A percentile compares a stretch with the other conserved stretches of the same genome.
Conservation (phyloP, 768 basidiomycete species). For the Termitomyces sp. region DNA sequence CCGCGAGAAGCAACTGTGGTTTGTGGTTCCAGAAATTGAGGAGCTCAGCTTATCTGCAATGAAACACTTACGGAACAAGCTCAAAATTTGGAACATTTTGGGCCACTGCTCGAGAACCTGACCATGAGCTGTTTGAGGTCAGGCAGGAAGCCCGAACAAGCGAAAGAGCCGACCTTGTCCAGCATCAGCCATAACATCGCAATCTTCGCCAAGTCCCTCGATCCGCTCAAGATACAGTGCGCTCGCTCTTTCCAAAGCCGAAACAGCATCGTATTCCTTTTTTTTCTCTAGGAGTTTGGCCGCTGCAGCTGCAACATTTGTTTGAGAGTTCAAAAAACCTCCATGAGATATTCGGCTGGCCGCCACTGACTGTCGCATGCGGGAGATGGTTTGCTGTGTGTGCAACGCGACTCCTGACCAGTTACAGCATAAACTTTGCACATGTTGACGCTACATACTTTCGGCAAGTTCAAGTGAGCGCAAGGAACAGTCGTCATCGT, state of each 20-base stretch:
- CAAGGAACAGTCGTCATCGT: not conserved
- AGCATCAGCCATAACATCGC: slow-evolving; percentile 74
- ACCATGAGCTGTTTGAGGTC: slow-evolving; percentile 52
- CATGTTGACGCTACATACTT: slow-evolving; percentile 1
- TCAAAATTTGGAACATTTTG: slow-evolving; percentile 76
- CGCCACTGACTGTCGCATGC: slow-evolving; percentile 56
- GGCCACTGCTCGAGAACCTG: slow-evolving; percentile 80
- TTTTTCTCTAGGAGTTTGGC: slow-evolving; percentile 72
- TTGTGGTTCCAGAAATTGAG: slow-evolving; percentile 18
- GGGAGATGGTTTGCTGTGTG: too few species aligned
- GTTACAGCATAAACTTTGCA: slow-evolving; percentile 10
- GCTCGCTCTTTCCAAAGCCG: slow-evolving; percentile 65
- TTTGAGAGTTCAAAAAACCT: slow-evolving; percentile 30
- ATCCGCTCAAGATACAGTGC: slow-evolving; percentile 63
- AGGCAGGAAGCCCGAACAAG: not conserved
- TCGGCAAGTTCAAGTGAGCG: too few species aligned
- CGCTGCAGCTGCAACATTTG: slow-evolving; percentile 42
- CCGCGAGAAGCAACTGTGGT: slow-evolving; percentile 48
- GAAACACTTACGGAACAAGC: slow-evolving; percentile 54
- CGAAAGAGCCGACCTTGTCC: slow-evolving; percentile 48
- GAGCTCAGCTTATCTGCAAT: not conserved
- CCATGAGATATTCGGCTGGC: slow-evolving; percentile 49
- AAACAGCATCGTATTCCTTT: slow-evolving; percentile 75
- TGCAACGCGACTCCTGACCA: too few species aligned
- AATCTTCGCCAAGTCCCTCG: slow-evolving; percentile 66